Percentiles rank a stretch among this genome's conserved stretches.
These are phyloP conservation scores for Penicillium sp. DNA, from an alignment of 2,329 filamentous ascomycete genomes.

Conservation along the genomic window DNA sequence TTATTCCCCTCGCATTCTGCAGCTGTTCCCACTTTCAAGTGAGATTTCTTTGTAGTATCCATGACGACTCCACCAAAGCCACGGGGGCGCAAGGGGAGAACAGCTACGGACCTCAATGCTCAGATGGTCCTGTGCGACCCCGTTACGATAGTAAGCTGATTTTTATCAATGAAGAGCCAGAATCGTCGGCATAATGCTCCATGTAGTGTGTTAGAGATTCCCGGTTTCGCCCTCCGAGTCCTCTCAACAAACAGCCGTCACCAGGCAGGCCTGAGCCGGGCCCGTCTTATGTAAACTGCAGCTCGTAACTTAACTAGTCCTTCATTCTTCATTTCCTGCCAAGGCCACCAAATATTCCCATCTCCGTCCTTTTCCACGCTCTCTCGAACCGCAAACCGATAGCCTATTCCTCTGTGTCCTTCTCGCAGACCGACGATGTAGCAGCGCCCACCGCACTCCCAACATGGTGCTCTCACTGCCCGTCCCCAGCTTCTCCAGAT, in stretches of 20 bases:
- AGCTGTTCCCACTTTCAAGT: no score
- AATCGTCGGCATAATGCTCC: no score
- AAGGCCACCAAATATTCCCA: neutral
- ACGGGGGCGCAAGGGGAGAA: no score
- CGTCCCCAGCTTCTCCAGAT: conserved; percentile 39
- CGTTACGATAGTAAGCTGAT: no score
- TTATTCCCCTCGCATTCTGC: no score
- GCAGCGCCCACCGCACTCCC: conserved; percentile 18
- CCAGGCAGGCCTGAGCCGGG: neutral
- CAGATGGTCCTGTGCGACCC: no score
- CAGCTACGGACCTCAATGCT: no score
- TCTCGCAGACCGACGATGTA: conserved; percentile 35
- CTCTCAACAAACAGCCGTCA: neutral
- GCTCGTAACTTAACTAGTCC: conserved; percentile 1
- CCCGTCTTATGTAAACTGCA: conserved; percentile 11
- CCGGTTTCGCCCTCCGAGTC: neutral
- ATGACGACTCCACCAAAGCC: no score
- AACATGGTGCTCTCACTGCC: conserved; percentile 44
- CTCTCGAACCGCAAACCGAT: neutral
- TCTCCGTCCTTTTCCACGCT: neutral
- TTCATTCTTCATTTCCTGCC: conserved; percentile 4
- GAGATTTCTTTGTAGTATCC: no score
- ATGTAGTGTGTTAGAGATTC: neutral
- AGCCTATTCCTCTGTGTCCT: neutral
- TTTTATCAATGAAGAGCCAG: no score